phyloP scores from a whole-genome alignment of 306 rosid species.

The Trichosanthes cucumerina region DNA sequence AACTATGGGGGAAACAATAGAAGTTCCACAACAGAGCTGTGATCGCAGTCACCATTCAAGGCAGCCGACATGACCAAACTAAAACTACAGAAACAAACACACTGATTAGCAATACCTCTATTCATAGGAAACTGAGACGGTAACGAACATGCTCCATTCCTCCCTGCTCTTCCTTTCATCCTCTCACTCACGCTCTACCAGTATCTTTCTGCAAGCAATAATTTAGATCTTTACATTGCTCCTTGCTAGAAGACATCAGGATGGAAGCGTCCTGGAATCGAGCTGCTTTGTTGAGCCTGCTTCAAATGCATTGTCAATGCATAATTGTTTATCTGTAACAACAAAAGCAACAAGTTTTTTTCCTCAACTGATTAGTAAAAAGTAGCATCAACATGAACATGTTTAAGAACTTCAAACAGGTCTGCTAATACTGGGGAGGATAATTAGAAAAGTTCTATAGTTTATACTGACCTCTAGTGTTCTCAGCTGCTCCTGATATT shows the following conservation, averaged over 20 bases:
- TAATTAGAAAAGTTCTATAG: neutral
- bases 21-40: neutral
- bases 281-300: constrained; percentile 78
- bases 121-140: neutral
- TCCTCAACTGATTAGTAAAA: neutral
- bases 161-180: neutral
- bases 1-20: neutral
- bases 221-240: neutral
- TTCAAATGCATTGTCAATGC: constrained; percentile 85
- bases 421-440: neutral
- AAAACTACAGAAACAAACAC: neutral
- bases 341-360: neutral
- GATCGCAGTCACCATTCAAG: neutral
- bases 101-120: neutral
- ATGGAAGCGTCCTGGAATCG: constrained; percentile 65
- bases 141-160: neutral
- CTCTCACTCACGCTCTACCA: neutral
- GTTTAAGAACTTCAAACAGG: neutral
- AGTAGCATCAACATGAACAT: neutral
- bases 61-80: neutral
- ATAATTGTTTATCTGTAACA: constrained; percentile 67
- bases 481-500: constrained; percentile 80
- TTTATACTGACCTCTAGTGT: constrained; percentile 61
- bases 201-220: neutral
- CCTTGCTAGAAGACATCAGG: constrained; percentile 68